phyloP scores from a whole-genome alignment of 768 basidiomycete species.

The Suillus subluteus region DNA sequence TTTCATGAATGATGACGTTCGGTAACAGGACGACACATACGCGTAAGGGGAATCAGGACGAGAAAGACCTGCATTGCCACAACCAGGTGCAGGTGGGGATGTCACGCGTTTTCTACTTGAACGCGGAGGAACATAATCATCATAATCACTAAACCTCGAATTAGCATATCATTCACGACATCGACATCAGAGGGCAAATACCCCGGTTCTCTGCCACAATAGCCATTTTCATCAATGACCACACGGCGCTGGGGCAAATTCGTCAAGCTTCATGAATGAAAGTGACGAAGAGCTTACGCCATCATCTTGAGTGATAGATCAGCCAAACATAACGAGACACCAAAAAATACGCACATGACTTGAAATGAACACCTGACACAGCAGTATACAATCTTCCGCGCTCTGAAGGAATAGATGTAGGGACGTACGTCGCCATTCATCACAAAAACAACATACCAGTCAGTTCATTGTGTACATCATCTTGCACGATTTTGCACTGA shows the following conservation, averaged over 20 bases:
- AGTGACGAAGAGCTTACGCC: background rate
- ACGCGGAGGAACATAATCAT: background rate
- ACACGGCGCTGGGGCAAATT: background rate
- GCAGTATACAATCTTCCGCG: conserved; percentile 20
- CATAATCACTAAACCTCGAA: background rate
- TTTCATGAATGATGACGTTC: background rate
- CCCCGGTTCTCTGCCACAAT: background rate
- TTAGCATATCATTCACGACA: background rate
- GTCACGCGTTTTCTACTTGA: background rate
- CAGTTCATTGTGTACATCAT: conserved; percentile 13
- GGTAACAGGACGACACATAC: background rate
- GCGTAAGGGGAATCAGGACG: background rate
- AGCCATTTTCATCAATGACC: background rate
- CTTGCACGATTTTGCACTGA: conserved; percentile 15
- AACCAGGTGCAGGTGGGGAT: background rate
- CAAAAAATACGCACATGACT: conserved; percentile 16
- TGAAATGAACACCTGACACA: conserved; percentile 21
- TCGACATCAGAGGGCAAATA: background rate
- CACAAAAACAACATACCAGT: conserved; percentile 11
- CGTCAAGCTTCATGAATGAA: background rate
- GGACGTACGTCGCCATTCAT: background rate
- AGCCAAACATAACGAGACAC: background rate
- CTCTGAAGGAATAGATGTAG: background rate
- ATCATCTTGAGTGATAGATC: background rate
- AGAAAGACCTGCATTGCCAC: accelerated